These are phyloP conservation scores for Tricholoma sp. DNA, from an alignment of 768 basidiomycete species.

Conservation along the genomic window DNA sequence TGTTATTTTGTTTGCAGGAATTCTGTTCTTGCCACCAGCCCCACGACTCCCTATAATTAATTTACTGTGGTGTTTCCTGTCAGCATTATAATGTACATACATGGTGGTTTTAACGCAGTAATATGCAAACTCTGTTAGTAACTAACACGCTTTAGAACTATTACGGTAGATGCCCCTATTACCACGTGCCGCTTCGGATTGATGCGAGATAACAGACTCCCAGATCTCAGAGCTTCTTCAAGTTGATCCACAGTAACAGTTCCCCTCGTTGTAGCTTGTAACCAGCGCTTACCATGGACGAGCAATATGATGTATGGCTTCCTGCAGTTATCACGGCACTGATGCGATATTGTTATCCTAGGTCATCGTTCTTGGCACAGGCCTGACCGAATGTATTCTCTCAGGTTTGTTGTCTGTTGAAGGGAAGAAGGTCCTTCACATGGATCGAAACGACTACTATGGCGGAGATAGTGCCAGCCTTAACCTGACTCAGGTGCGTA, in stretches of 20 bases:
- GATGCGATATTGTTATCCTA: constrained; percentile 26
- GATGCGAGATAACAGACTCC: constrained; percentile 10
- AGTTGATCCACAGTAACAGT: constrained; percentile 16
- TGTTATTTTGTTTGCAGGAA: constrained; percentile 1
- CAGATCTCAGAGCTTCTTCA: background rate
- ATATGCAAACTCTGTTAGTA: background rate
- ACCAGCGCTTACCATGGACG: constrained; percentile 71
- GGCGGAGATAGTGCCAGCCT: constrained; percentile 96
- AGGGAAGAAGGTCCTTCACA: constrained; percentile 99
- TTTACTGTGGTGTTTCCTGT: background rate
- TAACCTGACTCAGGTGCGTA: constrained; percentile 89
- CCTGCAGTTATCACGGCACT: constrained; percentile 2
- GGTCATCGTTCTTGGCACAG: constrained; percentile 94
- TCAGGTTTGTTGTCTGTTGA: constrained; percentile 98
- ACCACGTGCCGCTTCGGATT: constrained; percentile 16
- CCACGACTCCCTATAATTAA: background rate
- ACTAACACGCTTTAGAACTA: too few relatives aligned
- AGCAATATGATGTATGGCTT: constrained; percentile 86
- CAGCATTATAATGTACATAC: constrained; percentile 6
- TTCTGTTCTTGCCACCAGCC: background rate
- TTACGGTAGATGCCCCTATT: constrained; percentile 1
- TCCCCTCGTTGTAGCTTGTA: constrained; percentile 11
- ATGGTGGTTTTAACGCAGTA: too few relatives aligned
- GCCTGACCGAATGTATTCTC: constrained; percentile 96
- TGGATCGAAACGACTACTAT: constrained; percentile 98